Evolutionary conservation across 495 filamentous ascomycete species (phyloP), one percentile per base, ranked within the genome.

Genomic region (Cladorrhinum samala): DNA sequence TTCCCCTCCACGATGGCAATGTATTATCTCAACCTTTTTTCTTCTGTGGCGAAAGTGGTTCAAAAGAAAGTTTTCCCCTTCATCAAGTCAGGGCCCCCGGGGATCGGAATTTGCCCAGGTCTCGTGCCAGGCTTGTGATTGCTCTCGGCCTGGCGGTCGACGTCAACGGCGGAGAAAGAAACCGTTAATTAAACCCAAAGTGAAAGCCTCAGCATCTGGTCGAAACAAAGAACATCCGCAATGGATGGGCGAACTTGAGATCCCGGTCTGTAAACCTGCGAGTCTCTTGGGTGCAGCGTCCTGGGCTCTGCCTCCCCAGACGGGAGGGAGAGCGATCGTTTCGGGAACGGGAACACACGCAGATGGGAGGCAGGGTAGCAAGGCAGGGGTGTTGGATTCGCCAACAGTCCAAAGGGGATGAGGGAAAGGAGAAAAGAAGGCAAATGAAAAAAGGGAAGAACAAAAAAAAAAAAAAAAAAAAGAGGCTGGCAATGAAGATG

Each of bases 41-140:
- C n/a, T 54, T 42, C 64, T 62, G 62, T 67, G 61, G 64, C 64
- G 55, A 62, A 59, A 46, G 8, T 52, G n/a, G 16, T 1, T 6
- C 21, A 23, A 23, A 42, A 54, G 47, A 9, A 43, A 53, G 33
- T 36, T 41, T 49, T 54, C 40, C 53, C 24, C 52, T 51, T 52
- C 54, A 9, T 11, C 18, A 25, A 50, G 27, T 33, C 39, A 45
- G 21, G 21, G 46, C 11, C 25, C 23, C 41, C 47, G 19, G 37
- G 33, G 42, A 46, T 56, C 40, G 46, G 49, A 49, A 14, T 23
- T 25, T 41, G 39, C 11, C 11, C 20, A 47, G 45, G 45, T 47
- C 45, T 47, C 23, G 45, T 47, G 45, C 9, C 11, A 23, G 45
- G 11, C 23, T 17, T 9, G 23, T 27, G 16, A n/a, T 47, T 23